A percentile compares a stretch with the other conserved stretches of the same genome.
These are phyloP conservation scores for Backusella morwellensis DNA, from an alignment of 192 early-diverging fungal species.

Conservation along the genomic window DNA sequence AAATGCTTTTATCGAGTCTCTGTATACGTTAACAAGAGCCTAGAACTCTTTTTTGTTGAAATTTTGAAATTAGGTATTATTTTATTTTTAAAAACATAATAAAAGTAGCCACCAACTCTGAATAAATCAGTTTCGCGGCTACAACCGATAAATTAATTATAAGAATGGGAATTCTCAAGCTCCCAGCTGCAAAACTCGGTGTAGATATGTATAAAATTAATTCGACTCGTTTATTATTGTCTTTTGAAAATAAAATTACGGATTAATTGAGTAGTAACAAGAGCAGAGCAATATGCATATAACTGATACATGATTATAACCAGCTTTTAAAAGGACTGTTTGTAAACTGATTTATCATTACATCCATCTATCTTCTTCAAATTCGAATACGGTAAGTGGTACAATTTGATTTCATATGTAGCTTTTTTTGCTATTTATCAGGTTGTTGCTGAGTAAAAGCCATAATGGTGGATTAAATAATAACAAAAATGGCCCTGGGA, in stretches of 20 bases:
- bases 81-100: background rate
- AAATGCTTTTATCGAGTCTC: too few relatives aligned
- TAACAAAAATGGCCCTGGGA: slow-evolving; percentile 3
- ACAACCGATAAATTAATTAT: background rate
- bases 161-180: background rate
- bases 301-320: too few relatives aligned
- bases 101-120: background rate
- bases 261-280: too few relatives aligned
- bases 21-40: too few relatives aligned
- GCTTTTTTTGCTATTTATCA: background rate
- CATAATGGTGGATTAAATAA: background rate
- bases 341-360: background rate
- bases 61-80: background rate
- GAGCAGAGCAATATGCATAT: too few relatives aligned
- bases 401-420: too few relatives aligned
- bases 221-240: background rate
- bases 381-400: too few relatives aligned
- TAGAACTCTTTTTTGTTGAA: background rate
- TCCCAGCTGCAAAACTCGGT: background rate
- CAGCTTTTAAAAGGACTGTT: background rate
- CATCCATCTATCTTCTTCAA: too few relatives aligned
- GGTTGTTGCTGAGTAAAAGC: background rate
- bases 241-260: too few relatives aligned
- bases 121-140: background rate
- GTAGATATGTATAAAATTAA: background rate